These are phyloP conservation scores for Entonaema liquescens DNA, from an alignment of 495 filamentous ascomycete genomes.

Conservation along the genomic window DNA sequence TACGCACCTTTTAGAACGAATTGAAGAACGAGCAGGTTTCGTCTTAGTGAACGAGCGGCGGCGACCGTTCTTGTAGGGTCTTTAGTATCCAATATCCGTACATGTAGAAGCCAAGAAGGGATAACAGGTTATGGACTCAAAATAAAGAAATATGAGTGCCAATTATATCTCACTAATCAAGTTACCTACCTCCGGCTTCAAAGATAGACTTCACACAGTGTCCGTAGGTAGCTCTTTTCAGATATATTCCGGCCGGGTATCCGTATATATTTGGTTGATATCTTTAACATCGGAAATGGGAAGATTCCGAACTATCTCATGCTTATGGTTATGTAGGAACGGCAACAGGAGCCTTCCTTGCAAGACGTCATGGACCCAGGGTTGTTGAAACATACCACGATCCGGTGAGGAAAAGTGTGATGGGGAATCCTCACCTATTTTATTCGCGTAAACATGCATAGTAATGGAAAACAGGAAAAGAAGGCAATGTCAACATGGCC, in stretches of 20 bases:
- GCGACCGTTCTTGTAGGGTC: not conserved
- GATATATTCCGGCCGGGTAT: slow-evolving; percentile 12
- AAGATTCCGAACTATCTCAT: slow-evolving; percentile 8
- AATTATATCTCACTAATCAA: slow-evolving; percentile 18
- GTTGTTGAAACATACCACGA: not conserved
- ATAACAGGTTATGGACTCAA: not conserved
- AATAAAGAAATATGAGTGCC: slow-evolving; percentile 7
- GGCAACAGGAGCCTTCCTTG: slow-evolving; percentile 1
- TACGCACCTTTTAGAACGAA: not conserved
- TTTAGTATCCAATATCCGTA: not conserved
- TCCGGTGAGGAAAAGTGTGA: not conserved
- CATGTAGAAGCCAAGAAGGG: not conserved
- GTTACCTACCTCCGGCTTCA: not conserved
- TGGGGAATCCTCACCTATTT: not conserved
- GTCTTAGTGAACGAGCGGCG: not conserved
- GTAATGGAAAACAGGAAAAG: not conserved
- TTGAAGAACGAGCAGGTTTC: not conserved
- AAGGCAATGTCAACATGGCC: not conserved
- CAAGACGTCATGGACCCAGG: not conserved
- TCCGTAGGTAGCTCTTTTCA: slow-evolving; percentile 2
- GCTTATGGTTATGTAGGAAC: not conserved
- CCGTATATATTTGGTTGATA: slow-evolving; percentile 11
- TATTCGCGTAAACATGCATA: not conserved
- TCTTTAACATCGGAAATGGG: slow-evolving; percentile 17
- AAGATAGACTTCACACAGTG: slow-evolving; percentile 24